Evolutionary conservation across 352 stramenopile species (phyloP).

Genomic region (Pythium utonaiense): DNA sequence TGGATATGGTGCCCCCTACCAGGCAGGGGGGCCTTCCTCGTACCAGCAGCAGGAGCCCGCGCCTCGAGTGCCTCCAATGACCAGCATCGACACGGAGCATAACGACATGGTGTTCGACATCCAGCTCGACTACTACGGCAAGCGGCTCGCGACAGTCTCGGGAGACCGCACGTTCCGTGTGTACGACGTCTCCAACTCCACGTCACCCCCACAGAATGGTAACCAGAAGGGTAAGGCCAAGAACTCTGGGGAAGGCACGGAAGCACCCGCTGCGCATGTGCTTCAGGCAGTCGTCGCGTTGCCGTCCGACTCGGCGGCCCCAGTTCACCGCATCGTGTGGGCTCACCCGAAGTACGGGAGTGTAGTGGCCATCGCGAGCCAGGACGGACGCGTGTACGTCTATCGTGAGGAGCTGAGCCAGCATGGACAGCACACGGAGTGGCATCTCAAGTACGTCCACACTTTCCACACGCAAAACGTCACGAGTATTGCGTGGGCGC

Average conservation of each 20-base stretch:
- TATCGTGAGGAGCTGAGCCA: conserved; percentile 75
- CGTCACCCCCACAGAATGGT: conserved; percentile 15
- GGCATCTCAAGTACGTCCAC: conserved; percentile 75
- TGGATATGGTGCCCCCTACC: background rate
- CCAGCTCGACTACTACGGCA: conserved; percentile 87
- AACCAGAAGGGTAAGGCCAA: conserved; percentile 18
- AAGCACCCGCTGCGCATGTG: conserved; percentile 20
- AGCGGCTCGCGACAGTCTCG: conserved; percentile 78
- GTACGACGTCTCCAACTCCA: conserved; percentile 72
- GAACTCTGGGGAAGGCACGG: background rate
- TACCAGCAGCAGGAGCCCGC: conserved; percentile 8
- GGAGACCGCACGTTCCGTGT: conserved; percentile 80
- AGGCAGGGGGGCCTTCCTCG: background rate
- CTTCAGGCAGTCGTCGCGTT: conserved; percentile 67
- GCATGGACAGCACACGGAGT: conserved; percentile 55
- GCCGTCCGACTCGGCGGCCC: conserved; percentile 56
- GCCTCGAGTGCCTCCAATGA: conserved; percentile 36
- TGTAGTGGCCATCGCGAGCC: conserved; percentile 66
- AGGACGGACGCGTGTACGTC: conserved; percentile 85
- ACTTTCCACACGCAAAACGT: conserved; percentile 66
- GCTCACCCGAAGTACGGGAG: conserved; percentile 85
- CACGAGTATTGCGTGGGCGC: conserved; percentile 80
- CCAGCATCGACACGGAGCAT: conserved; percentile 83
- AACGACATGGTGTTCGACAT: conserved; percentile 90
- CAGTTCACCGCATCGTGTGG: conserved; percentile 79